Conservation (phyloP, 1,139 yeast genomes). For the Diutina scorzettiae region DNA sequence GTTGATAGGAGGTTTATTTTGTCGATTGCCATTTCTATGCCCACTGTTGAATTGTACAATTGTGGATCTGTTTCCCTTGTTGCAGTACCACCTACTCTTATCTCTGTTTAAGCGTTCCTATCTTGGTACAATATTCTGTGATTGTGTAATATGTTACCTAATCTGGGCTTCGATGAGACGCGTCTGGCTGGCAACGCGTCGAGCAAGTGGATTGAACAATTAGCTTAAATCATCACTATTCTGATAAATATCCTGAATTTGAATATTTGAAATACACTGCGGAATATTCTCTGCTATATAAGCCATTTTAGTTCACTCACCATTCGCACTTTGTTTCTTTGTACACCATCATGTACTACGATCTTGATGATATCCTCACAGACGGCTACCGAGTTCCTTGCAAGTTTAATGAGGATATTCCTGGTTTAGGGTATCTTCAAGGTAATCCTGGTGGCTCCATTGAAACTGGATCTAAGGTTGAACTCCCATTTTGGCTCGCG, state of each 20-base stretch:
- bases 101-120: no score
- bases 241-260: no score
- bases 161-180: no score
- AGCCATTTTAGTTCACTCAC: neutral
- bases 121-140: no score
- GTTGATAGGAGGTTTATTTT: no score
- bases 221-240: neutral
- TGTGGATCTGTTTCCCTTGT: no score
- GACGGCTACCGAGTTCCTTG: slow-evolving; percentile 65
- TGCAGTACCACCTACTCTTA: no score
- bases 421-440: slow-evolving; percentile 80
- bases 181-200: no score
- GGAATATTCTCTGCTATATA: neutral
- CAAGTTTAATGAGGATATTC: slow-evolving; percentile 63
- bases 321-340: neutral
- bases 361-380: slow-evolving; percentile 78
- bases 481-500: slow-evolving; percentile 86
- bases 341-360: slow-evolving; percentile 51
- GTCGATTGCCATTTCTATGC: no score
- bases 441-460: slow-evolving; percentile 66
- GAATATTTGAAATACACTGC: neutral
- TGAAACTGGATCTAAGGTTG: slow-evolving; percentile 53
- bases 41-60: no score
- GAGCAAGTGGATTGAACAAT: no score
- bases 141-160: no score